phyloP scores from a whole-genome alignment of 106 monocot species.

The Phalaenopsis aphrodite region DNA sequence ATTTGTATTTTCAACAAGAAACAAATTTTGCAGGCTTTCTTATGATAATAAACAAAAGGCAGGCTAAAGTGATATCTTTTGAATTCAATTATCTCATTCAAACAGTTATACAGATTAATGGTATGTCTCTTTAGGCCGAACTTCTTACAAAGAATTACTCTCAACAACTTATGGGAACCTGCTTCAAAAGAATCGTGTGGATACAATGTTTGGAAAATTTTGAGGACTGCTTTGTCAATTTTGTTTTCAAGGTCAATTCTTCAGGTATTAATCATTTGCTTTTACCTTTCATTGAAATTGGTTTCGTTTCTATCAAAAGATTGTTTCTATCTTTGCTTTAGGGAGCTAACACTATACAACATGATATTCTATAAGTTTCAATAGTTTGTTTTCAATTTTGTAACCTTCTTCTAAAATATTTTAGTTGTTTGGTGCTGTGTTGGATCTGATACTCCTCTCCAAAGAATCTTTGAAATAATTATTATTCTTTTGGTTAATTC shows the following conservation, averaged over 20 bases:
- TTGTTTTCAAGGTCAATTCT: conserved; percentile 66
- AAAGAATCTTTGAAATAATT: no score
- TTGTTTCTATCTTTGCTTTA: not conserved
- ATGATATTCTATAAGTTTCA: not conserved
- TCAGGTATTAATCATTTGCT: conserved; percentile 39
- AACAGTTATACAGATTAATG: not conserved
- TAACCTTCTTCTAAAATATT: not conserved
- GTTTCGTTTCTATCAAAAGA: not conserved
- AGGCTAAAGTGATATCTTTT: not conserved
- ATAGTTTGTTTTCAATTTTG: not conserved
- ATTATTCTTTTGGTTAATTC: no score
- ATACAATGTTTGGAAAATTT: conserved; percentile 64
- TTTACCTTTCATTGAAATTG: not conserved
- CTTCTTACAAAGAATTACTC: conserved; percentile 76
- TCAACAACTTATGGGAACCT: conserved; percentile 87
- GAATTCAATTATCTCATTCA: not conserved
- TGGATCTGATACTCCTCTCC: no score
- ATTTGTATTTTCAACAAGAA: no score
- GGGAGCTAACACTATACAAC: not conserved
- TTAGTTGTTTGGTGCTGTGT: no score
- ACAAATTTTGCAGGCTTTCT: not conserved
- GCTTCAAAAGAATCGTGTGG: conserved; percentile 76
- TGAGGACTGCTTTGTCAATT: conserved; percentile 60
- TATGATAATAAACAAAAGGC: not conserved
- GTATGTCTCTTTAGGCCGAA: conserved; percentile 43